Percentiles rank a stretch among this genome's conserved stretches.
Conservation (phyloP, 495 filamentous ascomycete genomes). For the Lophium mytilinum region DNA sequence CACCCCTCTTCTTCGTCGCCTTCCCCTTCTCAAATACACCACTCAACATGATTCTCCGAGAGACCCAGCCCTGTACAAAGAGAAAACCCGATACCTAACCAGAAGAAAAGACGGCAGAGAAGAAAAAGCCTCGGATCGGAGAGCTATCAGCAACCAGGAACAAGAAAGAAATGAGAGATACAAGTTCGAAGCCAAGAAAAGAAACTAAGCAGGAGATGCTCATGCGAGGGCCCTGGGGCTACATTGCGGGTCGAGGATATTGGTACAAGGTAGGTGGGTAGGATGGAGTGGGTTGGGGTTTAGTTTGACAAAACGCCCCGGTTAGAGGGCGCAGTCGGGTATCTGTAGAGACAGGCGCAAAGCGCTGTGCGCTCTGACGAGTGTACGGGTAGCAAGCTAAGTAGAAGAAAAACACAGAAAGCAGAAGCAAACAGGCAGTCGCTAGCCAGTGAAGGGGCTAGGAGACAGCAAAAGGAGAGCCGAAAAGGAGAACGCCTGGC, state of each 20-base stretch:
- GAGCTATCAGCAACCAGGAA: neutral
- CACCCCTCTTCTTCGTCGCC: too few species aligned
- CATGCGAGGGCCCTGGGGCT: neutral
- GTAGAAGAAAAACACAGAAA: neutral
- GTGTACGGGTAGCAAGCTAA: neutral
- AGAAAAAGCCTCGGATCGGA: neutral
- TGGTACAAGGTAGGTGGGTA: neutral
- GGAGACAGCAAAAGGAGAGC: neutral
- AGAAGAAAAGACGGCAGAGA: too few species aligned
- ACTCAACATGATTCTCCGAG: too few species aligned
- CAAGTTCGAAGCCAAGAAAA: too few species aligned
- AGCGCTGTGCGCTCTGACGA: neutral
- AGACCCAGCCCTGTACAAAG: too few species aligned
- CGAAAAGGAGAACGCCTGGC: slow-evolving; percentile 9
- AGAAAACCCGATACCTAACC: too few species aligned
- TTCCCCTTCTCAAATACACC: too few species aligned
- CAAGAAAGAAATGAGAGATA: neutral
- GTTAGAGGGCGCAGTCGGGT: slow-evolving; percentile 10
- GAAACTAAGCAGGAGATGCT: neutral
- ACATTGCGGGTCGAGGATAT: neutral
- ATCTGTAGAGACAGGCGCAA: slow-evolving; percentile 26
- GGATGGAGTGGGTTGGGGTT: neutral
- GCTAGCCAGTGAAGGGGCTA: neutral
- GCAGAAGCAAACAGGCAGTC: neutral
- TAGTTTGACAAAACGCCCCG: neutral